These are phyloP conservation scores for Candolleomyces efflorescens DNA, from an alignment of 768 basidiomycete genomes.

Conservation along the genomic window DNA sequence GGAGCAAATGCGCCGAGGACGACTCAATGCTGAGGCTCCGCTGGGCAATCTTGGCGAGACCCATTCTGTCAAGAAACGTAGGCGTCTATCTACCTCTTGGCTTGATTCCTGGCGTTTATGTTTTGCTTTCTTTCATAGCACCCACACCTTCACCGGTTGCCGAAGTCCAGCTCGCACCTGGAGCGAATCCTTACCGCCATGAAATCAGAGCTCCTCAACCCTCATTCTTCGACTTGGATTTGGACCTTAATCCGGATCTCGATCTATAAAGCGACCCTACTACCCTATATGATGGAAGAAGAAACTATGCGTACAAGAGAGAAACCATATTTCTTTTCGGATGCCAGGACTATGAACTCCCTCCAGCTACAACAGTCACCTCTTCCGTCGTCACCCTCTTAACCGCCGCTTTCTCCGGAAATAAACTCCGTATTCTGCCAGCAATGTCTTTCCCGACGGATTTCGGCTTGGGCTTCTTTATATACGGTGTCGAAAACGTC, in stretches of 20 bases:
- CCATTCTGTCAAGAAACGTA: constrained; percentile 75
- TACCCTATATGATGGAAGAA: too few species aligned
- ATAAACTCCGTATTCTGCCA: not conserved
- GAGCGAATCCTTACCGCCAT: constrained; percentile 66
- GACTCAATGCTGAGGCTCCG: constrained; percentile 76
- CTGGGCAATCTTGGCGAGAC: constrained; percentile 77
- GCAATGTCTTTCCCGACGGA: not conserved
- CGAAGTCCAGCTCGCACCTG: constrained; percentile 45
- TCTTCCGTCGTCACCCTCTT: not conserved
- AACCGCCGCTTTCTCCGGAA: not conserved
- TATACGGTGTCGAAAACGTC: constrained; percentile 24
- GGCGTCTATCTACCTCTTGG: constrained; percentile 19
- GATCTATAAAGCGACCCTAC: constrained; percentile 45
- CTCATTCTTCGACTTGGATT: constrained; percentile 72
- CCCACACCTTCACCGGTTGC: constrained; percentile 58
- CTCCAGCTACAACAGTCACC: not conserved
- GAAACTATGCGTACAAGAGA: too few species aligned
- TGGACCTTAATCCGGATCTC: constrained; percentile 82
- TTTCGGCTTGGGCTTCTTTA: constrained; percentile 1
- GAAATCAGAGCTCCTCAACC: constrained; percentile 59
- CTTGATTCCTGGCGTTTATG: not conserved
- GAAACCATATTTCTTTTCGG: too few species aligned
- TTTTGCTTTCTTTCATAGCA: constrained; percentile 31
- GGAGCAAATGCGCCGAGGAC: constrained; percentile 84
- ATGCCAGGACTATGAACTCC: not conserved